Evolutionary conservation across 2,329 filamentous ascomycete genomes (phyloP).

Genomic region (Corinectria fuckeliana): DNA sequence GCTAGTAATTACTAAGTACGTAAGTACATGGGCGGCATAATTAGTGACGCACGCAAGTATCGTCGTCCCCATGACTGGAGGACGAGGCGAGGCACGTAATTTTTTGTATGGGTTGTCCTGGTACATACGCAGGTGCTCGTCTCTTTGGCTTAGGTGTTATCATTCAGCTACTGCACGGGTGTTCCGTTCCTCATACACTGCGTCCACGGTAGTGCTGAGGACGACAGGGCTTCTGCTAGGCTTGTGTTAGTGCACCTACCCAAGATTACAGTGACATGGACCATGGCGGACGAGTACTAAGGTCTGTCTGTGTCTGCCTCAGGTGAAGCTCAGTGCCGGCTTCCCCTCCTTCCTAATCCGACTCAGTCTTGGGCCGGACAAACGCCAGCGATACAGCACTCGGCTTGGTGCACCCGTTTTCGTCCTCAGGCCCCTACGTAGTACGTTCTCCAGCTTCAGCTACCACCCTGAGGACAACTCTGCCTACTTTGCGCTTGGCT

Average conservation of each 20-base stretch:
- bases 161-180: neutral
- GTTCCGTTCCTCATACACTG: neutral
- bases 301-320: slow-evolving; percentile 6
- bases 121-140: neutral
- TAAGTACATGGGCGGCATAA: too few species aligned
- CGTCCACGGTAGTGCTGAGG: neutral
- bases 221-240: neutral
- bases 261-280: neutral
- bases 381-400: slow-evolving; percentile 3
- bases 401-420: neutral
- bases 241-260: neutral
- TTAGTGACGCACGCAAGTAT: slow-evolving; percentile 7
- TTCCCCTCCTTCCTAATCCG: slow-evolving; percentile 3
- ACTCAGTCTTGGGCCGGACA: neutral
- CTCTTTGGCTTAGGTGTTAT: neutral
- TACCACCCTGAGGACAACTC: slow-evolving; percentile 10
- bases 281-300: neutral
- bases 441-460: neutral
- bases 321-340: slow-evolving; percentile 4
- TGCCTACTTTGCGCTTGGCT: slow-evolving; percentile 18
- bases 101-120: slow-evolving; percentile 8
- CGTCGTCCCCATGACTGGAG: neutral
- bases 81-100: slow-evolving; percentile 9
- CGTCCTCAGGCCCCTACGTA: neutral
- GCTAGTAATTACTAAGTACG: too few species aligned